Evolutionary conservation across 2,329 filamentous ascomycete species (phyloP).

Genomic region (Cyphellophora europaea): DNA sequence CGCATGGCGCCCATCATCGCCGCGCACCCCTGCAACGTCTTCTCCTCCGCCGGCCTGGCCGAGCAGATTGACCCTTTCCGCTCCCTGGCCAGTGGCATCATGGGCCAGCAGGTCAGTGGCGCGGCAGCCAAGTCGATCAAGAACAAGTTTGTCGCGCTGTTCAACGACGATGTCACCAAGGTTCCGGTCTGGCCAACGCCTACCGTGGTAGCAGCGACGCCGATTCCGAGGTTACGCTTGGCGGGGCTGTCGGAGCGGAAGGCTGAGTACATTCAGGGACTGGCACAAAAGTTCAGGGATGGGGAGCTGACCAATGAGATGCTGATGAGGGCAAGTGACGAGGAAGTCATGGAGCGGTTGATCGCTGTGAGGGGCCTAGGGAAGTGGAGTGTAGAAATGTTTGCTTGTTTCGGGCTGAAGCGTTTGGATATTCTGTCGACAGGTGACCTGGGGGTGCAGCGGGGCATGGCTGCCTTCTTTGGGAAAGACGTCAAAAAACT

Average conservation of each 20-base stretch:
- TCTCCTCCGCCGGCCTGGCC: constrained; percentile 70
- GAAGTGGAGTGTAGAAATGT: constrained; percentile 94
- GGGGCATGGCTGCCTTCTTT: constrained; percentile 82
- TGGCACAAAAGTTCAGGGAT: constrained; percentile 68
- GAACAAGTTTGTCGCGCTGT: constrained; percentile 69
- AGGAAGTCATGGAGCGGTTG: constrained; percentile 72
- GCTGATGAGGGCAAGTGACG: constrained; percentile 70
- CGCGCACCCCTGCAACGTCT: constrained; percentile 65
- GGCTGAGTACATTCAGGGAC: constrained; percentile 83
- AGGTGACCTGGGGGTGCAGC: constrained; percentile 85
- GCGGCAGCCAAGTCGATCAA: constrained; percentile 87
- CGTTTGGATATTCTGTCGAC: constrained; percentile 87
- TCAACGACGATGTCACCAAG: constrained; percentile 34
- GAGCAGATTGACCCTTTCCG: constrained; percentile 85
- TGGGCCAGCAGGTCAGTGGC: constrained; percentile 92
- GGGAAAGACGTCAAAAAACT: constrained; percentile 77
- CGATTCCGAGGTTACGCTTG: constrained; percentile 62
- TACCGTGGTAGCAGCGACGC: constrained; percentile 54
- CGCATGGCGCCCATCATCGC: constrained; percentile 64
- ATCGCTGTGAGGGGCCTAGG: constrained; percentile 82
- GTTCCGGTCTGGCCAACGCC: constrained; percentile 61
- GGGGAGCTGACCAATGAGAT: constrained; percentile 69
- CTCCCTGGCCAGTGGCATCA: constrained; percentile 74
- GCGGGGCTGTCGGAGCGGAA: constrained; percentile 90
- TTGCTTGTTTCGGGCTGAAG: constrained; percentile 91